phyloP scores from a whole-genome alignment of 371 early-diverging fungal species.

The Blyttiomyces sp. region DNA sequence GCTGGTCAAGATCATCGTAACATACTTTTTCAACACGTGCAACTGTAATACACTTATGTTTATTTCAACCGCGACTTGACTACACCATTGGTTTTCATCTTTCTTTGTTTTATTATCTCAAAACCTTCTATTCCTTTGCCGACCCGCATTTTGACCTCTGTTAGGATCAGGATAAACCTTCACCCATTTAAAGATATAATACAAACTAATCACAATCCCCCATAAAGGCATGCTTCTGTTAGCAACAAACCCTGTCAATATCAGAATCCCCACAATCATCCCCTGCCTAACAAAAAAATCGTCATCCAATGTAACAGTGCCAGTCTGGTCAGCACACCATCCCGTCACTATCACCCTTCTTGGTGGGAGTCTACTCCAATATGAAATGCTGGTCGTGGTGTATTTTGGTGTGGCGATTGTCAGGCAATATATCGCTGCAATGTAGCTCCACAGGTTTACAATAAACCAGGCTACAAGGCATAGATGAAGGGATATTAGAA shows the following conservation, averaged over 20 bases:
- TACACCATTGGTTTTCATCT: no score
- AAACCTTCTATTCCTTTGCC: no score
- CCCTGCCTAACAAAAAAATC: conserved; percentile 18
- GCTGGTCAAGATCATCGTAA: no score
- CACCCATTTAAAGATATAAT: conserved; percentile 4
- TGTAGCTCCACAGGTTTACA: not conserved
- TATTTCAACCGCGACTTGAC: no score
- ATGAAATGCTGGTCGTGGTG: not conserved
- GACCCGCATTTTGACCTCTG: no score
- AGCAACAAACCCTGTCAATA: conserved; percentile 10
- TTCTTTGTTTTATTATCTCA: no score
- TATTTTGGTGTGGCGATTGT: not conserved
- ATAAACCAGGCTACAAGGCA: conserved; percentile 13
- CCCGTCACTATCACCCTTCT: conserved; percentile 5
- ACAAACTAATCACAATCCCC: conserved; percentile 8
- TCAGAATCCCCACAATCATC: conserved; percentile 4
- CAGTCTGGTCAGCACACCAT: conserved; percentile 13
- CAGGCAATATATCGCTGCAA: not conserved
- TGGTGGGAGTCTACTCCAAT: not conserved
- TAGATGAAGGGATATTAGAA: conserved; percentile 3
- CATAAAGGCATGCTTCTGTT: conserved; percentile 18
- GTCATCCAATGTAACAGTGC: conserved; percentile 2
- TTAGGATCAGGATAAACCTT: no score
- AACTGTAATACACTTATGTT: no score
- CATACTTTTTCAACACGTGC: no score